Percentiles rank a stretch among this genome's conserved stretches.
Conservation (phyloP, 1,284 basidiomycete genomes). For the Trichosporon coremiiforme region DNA sequence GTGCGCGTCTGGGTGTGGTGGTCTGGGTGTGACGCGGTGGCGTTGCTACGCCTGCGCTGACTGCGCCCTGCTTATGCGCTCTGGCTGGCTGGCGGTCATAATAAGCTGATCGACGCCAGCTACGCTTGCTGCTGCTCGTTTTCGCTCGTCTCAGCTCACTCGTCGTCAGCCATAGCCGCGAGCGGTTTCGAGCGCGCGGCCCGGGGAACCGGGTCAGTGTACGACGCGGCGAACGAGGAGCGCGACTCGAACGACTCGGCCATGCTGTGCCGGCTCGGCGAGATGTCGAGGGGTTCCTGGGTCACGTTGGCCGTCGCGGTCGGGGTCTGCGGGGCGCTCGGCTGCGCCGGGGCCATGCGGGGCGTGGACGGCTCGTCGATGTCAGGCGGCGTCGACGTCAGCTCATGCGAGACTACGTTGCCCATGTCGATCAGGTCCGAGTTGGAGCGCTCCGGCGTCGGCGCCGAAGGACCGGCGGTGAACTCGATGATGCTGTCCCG, state of each 20-base stretch:
- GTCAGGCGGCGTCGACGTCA: neutral
- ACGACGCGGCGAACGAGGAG: constrained; percentile 13
- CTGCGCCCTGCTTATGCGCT: too few relatives aligned
- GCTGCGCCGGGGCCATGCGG: neutral
- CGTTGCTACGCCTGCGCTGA: too few relatives aligned
- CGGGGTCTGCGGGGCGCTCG: neutral
- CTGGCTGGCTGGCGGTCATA: too few relatives aligned
- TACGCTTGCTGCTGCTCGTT: too few relatives aligned
- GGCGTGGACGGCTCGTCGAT: constrained; percentile 6
- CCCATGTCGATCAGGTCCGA: constrained; percentile 21
- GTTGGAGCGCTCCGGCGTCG: neutral
- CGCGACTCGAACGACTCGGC: constrained; percentile 15
- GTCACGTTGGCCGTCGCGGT: too few relatives aligned
- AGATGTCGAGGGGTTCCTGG: constrained; percentile 11
- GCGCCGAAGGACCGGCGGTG: neutral
- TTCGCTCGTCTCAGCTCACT: neutral
- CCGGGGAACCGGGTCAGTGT: constrained; percentile 13
- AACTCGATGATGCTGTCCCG: constrained; percentile 3
- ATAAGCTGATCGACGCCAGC: too few relatives aligned
- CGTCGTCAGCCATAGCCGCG: constrained; percentile 22
- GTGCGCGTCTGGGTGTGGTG: too few relatives aligned
- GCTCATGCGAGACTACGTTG: neutral
- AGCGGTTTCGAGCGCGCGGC: constrained; percentile 19
- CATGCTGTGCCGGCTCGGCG: constrained; percentile 12
- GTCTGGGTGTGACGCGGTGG: neutral